Evolutionary conservation across 2,329 filamentous ascomycete genomes (phyloP), one percentile per base, ranked within the genome.

Genomic region (Xylariaceae sp.): DNA sequence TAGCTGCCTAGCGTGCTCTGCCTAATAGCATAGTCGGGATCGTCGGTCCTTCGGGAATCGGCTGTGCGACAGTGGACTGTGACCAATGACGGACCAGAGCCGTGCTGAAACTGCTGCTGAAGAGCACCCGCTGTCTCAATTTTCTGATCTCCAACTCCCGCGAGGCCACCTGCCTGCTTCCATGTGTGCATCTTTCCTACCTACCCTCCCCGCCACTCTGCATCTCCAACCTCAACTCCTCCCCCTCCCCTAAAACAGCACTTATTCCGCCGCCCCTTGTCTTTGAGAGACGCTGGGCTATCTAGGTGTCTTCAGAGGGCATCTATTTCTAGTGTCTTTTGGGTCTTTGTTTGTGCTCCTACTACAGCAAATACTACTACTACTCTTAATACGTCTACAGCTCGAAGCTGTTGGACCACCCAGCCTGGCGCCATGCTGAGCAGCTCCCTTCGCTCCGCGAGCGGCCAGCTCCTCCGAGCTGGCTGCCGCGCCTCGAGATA

Each of bases 341-440:
- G 12, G 6, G 12, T 12, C 12, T 12, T 13, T 26, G 24, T 26
- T 14, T 12, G 15, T 26, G 15, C 5, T 26, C 5, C 6, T 26
- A 26, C 12, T 26, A 14, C 6, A n/a, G n/a, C 24, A n/a, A 12
- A 11, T 13, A 26, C 24, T 26, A 26, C 12, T 26, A 26, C 24
- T 26, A 5, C n/a, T 26, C 6, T 14, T 26, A 13, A n/a, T n/a
- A 11, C 24, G 12, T 8, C 21, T 23, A 23, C 21, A 7, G n/a
- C n/a, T n/a, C 27, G 21, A 36, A 46, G 38, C 37, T 42, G 42
- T 51, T 36, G 32, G 34, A 46, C 55, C 55, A 56, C 58, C 60
- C 51, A 56, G 51, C 52, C 50, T 53, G 56, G 59, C 65, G 72
- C 61, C 66, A 87, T 87, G 82, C 72, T 86, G 72, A 78, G 80